Percentiles rank a stretch among this genome's conserved stretches.
Evolutionary conservation across 2,329 filamentous ascomycete genomes (phyloP).

Genomic region (Aspergillus quadricinctus): DNA sequence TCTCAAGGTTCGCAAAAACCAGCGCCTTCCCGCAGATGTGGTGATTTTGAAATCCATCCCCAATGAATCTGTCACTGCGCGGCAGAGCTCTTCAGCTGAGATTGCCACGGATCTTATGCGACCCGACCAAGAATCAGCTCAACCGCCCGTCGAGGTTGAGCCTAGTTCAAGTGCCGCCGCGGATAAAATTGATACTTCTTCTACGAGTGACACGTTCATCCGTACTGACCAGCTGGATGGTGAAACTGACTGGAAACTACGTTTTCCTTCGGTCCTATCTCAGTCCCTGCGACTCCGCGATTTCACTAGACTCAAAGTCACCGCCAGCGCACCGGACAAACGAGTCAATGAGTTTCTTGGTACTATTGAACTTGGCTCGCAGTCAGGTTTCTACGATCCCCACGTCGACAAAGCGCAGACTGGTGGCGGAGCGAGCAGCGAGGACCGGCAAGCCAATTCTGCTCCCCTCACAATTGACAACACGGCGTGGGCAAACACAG

Average conservation of each 20-base stretch:
- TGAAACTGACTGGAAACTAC: slow-evolving; percentile 97
- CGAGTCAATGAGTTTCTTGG: slow-evolving; percentile 94
- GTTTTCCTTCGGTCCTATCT: slow-evolving; percentile 78
- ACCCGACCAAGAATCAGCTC: slow-evolving; percentile 15
- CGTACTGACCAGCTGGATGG: slow-evolving; percentile 95
- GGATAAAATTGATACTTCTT: slow-evolving; percentile 31
- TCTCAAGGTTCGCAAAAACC: slow-evolving; percentile 86
- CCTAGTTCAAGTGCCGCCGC: slow-evolving; percentile 14
- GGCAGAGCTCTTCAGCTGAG: slow-evolving; percentile 17
- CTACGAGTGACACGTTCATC: slow-evolving; percentile 83
- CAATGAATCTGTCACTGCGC: slow-evolving; percentile 45
- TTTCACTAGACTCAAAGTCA: slow-evolving; percentile 62
- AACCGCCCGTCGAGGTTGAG: slow-evolving; percentile 8
- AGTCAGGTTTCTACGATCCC: slow-evolving; percentile 44
- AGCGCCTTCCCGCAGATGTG: slow-evolving; percentile 90
- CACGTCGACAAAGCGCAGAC: slow-evolving; percentile 33
- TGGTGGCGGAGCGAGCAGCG: slow-evolving; percentile 13
- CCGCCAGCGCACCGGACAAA: slow-evolving; percentile 84
- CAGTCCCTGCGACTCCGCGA: slow-evolving; percentile 72
- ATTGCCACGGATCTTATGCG: slow-evolving; percentile 25
- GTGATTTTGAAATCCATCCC: slow-evolving; percentile 80
- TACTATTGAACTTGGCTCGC: slow-evolving; percentile 71
- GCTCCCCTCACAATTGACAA: slow-evolving; percentile 88
- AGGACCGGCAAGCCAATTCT: slow-evolving; percentile 45
- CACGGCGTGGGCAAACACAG: slow-evolving; percentile 97